A percentile compares a stretch with the other conserved stretches of the same genome.
Conservation (phyloP, 2,329 filamentous ascomycete species). For the Paracoccidioides lutzii region DNA sequence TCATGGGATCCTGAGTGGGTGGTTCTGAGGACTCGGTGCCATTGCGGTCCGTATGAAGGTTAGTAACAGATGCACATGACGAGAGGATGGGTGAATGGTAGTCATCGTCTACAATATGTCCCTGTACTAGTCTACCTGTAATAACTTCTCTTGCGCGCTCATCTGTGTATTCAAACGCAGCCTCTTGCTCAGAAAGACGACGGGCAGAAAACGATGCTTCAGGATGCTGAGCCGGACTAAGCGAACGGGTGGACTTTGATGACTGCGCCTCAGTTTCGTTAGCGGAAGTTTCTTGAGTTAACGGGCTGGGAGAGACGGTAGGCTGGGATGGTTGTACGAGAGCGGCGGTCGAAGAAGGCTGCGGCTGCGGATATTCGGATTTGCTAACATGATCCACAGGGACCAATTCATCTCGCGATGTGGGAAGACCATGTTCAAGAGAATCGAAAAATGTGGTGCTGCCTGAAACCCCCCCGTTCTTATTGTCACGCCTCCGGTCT, state of each 20-base stretch:
- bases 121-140: conserved; percentile 78
- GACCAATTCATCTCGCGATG: conserved; percentile 10
- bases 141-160: conserved; percentile 79
- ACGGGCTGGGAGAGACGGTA: not conserved
- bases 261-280: not conserved
- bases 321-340: not conserved
- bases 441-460: conserved; percentile 66
- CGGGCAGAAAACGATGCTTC: conserved; percentile 19
- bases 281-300: not conserved
- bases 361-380: not conserved
- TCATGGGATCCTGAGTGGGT: conserved; percentile 69
- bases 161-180: conserved; percentile 53
- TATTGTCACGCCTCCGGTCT: conserved; percentile 40
- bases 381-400: not conserved
- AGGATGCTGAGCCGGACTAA: not conserved
- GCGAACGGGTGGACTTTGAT: not conserved
- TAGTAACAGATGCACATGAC: conserved; percentile 36
- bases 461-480: conserved; percentile 52
- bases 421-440: conserved; percentile 32
- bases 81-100: conserved; percentile 66
- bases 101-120: conserved; percentile 90
- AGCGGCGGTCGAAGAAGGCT: not conserved
- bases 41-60: conserved; percentile 35
- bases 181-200: conserved; percentile 30
- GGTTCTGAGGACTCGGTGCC: conserved; percentile 36